These are phyloP conservation scores for Candida coleopterorum DNA, from an alignment of 805 yeast species.

Conservation along the genomic window DNA sequence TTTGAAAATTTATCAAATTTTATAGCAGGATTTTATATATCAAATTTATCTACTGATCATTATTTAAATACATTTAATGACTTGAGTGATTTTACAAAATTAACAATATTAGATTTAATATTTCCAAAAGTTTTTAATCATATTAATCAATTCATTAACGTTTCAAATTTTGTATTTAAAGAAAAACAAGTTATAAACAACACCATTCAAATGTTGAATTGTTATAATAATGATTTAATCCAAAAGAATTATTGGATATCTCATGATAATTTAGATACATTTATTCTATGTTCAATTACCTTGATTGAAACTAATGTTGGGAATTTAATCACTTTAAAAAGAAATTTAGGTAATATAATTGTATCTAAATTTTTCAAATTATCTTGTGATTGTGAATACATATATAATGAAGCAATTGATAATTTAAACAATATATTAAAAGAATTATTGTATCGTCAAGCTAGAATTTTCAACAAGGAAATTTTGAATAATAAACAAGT, in stretches of 20 bases:
- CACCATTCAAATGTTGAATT: conserved; percentile 20
- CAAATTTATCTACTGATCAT: conserved; percentile 17
- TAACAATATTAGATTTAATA: conserved; percentile 26
- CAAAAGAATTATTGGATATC: conserved; percentile 22
- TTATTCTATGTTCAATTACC: conserved; percentile 24
- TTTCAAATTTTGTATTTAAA: conserved; percentile 31
- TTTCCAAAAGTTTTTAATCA: conserved; percentile 35
- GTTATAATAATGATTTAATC: conserved; percentile 27
- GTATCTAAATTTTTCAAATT: conserved; percentile 24
- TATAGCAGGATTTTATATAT: conserved; percentile 33
- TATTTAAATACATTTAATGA: conserved; percentile 21
- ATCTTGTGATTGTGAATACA: conserved; percentile 12
- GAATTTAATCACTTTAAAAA: conserved; percentile 15
- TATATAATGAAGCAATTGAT: background rate
- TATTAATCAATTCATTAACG: conserved; percentile 26
- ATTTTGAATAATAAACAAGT: conserved; percentile 29
- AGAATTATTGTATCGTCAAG: conserved; percentile 30
- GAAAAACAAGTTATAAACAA: conserved; percentile 25
- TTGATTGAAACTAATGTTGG: conserved; percentile 22
- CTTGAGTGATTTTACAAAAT: conserved; percentile 32
- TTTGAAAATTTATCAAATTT: conserved; percentile 26
- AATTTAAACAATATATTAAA: conserved; percentile 19
- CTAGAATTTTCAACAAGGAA: conserved; percentile 24
- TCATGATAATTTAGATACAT: conserved; percentile 19
- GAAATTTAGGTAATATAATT: conserved; percentile 23